Evolutionary conservation across 768 basidiomycete species (phyloP).

Genomic region (Cantharellus cinnabarinus): DNA sequence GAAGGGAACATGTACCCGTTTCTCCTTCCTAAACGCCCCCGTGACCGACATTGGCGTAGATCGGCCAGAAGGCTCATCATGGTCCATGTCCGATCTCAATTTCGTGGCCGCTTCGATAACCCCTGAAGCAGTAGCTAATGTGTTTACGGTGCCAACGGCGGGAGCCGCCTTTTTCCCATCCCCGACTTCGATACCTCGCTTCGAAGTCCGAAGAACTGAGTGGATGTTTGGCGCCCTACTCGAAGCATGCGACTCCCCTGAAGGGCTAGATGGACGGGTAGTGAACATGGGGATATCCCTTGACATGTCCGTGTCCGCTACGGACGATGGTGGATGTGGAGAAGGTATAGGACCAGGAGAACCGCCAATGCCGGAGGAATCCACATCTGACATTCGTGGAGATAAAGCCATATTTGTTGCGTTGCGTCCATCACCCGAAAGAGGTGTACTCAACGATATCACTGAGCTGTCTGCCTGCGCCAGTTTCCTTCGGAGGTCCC

Average conservation of each 20-base stretch:
- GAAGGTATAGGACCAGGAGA: not conserved
- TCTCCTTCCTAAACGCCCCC: constrained; percentile 27
- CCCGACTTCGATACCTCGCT: constrained; percentile 47
- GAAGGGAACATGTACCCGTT: constrained; percentile 2
- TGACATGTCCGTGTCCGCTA: constrained; percentile 12
- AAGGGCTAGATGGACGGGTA: constrained; percentile 45
- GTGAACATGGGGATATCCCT: constrained; percentile 12
- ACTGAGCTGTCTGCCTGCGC: constrained; percentile 53
- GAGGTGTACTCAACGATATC: constrained; percentile 30
- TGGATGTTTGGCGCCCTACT: constrained; percentile 28
- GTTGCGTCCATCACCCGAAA: constrained; percentile 17
- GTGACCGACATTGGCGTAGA: constrained; percentile 55
- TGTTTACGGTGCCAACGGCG: constrained; percentile 67
- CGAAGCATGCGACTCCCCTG: constrained; percentile 61
- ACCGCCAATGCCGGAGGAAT: constrained; percentile 13
- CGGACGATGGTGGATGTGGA: constrained; percentile 10
- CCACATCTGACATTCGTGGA: constrained; percentile 18
- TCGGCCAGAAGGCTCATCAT: constrained; percentile 44
- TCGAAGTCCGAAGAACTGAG: constrained; percentile 26
- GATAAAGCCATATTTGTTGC: constrained; percentile 16
- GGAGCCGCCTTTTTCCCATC: constrained; percentile 78
- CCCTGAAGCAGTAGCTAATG: constrained; percentile 46
- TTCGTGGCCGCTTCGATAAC: constrained; percentile 58
- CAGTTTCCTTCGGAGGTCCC: constrained; percentile 59
- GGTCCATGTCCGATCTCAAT: constrained; percentile 34